Base-by-base conservation (phyloP, 106 monocot species). In the Hemerocallis citrina region DNA sequence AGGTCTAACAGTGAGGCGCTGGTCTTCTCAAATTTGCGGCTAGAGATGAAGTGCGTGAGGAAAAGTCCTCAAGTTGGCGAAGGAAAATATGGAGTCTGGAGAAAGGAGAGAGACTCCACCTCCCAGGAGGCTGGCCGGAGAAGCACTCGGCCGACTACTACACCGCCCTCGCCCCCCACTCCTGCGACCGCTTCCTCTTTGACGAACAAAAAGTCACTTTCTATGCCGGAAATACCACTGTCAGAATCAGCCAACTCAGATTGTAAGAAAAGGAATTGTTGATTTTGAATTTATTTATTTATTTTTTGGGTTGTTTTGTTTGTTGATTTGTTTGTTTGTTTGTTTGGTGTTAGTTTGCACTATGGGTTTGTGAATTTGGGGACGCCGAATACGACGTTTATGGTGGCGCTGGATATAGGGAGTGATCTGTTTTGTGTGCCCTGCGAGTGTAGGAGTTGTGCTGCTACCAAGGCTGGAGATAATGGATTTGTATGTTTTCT, bases 371-470 rank as follows among this genome's bases (percentile, higher is more conserved):
- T 93, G 24, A 33, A 71, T 9, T 50, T 89, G 40, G 93, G 93
- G 58, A 93, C 82, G 42, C 93, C 93, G 14, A 80, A 71, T 34
- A 57, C 61, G 41, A 67, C 71, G 32, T 93, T 88, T 52, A 42
- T 93, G 63, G 93, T 93, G 71, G 93, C 89, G 41, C 63, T 89
- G 71, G 89, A 93, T 37, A 93, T 89, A 1, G 93, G 93, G 34
- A 93, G 93, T 59, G 82, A 93, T 66, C 66, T 93, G 47, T 89
- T 93, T 52, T 93, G 93, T 88, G 67, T 89, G 40, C 93, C 93
- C 23, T 89, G 93, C 50, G 81, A 90, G 36, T 96, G 95, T 61
- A 30, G 5, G 20, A 70, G 70, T 34, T 84, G 79, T 69, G 95
- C 85, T 14, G 72, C 86, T 16, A 75, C 72, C 8, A 42, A 57